Evolutionary conservation across 1,139 yeast species (phyloP).

Genomic region (Taphrina pruni): DNA sequence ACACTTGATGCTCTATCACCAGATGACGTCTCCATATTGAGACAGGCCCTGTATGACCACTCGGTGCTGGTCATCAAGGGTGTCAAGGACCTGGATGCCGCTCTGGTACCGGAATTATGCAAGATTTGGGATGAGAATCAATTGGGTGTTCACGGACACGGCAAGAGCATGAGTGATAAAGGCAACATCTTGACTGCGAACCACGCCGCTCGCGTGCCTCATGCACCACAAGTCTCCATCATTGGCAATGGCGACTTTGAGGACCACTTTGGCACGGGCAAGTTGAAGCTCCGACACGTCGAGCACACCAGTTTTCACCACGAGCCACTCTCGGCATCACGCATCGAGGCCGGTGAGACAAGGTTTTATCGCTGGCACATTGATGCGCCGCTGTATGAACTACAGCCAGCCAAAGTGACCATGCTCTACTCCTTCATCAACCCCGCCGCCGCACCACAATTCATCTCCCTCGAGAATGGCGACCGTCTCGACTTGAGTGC

Average conservation of each 20-base stretch:
- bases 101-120: conserved; percentile 22
- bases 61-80: conserved; percentile 27
- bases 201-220: conserved; percentile 71
- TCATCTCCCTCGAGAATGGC: conserved; percentile 67
- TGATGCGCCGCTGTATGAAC: conserved; percentile 82
- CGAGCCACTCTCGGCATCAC: conserved; percentile 63
- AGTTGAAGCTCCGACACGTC: conserved; percentile 75
- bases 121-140: conserved; percentile 25
- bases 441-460: conserved; percentile 57
- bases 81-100: conserved; percentile 20
- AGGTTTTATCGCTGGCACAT: conserved; percentile 92
- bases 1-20: not conserved
- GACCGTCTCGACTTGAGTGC: conserved; percentile 66
- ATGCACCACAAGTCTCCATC: conserved; percentile 86
- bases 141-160: conserved; percentile 38
- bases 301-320: conserved; percentile 81
- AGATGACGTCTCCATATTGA: conserved; percentile 5
- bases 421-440: conserved; percentile 81
- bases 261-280: conserved; percentile 71
- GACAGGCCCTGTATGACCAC: conserved; percentile 25
- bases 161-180: conserved; percentile 58
- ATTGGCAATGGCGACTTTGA: conserved; percentile 79
- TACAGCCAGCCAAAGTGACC: conserved; percentile 84
- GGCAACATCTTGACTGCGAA: conserved; percentile 76
- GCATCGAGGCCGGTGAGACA: conserved; percentile 68